These are phyloP conservation scores for Neltuma alba DNA, from an alignment of 306 rosid species.

Conservation along the genomic window DNA sequence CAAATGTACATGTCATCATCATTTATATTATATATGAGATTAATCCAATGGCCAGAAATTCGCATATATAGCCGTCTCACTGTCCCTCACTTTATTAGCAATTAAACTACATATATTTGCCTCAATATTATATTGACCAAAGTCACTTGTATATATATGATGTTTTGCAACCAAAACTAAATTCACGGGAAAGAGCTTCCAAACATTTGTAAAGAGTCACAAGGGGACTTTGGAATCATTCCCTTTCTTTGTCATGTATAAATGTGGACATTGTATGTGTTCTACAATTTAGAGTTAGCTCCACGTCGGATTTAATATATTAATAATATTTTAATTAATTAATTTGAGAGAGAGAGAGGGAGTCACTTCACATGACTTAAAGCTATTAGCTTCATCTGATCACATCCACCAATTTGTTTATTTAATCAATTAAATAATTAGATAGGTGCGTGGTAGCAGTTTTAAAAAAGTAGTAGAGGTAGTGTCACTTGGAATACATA, in stretches of 20 bases:
- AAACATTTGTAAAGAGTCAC: conserved; percentile 22
- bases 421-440: conserved; percentile 26
- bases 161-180: conserved; percentile 25
- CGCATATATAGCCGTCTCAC: no score
- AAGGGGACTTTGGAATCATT: conserved; percentile 29
- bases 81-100: conserved; percentile 50
- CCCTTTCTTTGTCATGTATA: conserved; percentile 18
- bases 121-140: conserved; percentile 56
- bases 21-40: no score
- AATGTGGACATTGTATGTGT: conserved; percentile 37
- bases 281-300: conserved; percentile 48
- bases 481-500: conserved; percentile 59
- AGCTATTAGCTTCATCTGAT: conserved; percentile 53
- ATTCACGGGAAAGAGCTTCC: conserved; percentile 48
- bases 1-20: conserved; percentile 29
- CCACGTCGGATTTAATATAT: conserved; percentile 31
- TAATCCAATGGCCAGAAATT: no score
- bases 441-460: not conserved
- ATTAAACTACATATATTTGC: conserved; percentile 49
- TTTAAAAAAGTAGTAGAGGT: conserved; percentile 59
- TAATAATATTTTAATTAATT: conserved; percentile 16
- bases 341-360: conserved; percentile 13
- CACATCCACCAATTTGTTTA: conserved; percentile 34
- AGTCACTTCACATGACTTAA: conserved; percentile 64
- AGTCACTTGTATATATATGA: not conserved